phyloP scores from a whole-genome alignment of 1,284 basidiomycete genomes.

The Fomitopsis pinicola region DNA sequence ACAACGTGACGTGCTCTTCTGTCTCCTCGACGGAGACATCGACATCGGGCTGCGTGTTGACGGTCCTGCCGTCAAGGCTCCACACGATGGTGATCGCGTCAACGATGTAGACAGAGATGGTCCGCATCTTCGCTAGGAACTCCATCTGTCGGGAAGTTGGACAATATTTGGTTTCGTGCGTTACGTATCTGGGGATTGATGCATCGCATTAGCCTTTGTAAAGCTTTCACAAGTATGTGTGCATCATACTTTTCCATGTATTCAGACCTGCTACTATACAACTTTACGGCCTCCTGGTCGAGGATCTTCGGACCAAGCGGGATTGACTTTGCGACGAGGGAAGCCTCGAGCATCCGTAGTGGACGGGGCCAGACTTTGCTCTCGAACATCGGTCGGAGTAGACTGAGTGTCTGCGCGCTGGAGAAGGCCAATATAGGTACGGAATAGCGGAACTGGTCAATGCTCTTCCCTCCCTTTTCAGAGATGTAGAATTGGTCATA shows the following conservation, averaged over 20 bases:
- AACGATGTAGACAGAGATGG: neutral
- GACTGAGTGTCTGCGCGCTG: neutral
- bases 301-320: neutral
- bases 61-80: neutral
- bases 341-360: neutral
- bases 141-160: neutral
- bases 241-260: neutral
- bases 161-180: neutral
- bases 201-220: neutral
- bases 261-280: neutral
- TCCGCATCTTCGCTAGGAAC: neutral
- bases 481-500: neutral
- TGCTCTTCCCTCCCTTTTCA: neutral
- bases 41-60: neutral
- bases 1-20: neutral
- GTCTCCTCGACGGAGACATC: neutral
- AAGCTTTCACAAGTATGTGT: too few relatives aligned
- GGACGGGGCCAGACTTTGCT: neutral
- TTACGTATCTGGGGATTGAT: neutral
- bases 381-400: neutral
- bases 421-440: neutral
- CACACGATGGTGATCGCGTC: neutral
- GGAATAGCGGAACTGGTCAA: neutral
- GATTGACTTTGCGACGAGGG: neutral
- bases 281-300: neutral